Conservation (phyloP, 1,284 basidiomycete species). For the Pseudozyma thailandica region DNA sequence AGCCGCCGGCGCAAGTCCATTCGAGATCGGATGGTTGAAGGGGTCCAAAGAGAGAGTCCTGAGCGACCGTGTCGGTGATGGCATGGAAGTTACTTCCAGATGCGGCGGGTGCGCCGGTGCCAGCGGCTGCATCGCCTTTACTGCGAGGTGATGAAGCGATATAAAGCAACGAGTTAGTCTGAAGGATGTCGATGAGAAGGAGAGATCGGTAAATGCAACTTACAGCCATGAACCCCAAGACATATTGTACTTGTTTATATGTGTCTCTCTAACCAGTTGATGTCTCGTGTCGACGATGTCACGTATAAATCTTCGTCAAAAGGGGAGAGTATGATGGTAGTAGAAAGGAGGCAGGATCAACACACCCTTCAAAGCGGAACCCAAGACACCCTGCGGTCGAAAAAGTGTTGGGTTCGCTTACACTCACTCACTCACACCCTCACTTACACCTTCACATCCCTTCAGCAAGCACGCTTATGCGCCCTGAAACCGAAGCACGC, state of each 20-base stretch:
- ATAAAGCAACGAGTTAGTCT: not conserved
- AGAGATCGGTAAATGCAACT: slow-evolving; percentile 13
- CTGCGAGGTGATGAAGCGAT: slow-evolving; percentile 1
- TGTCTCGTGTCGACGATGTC: not conserved
- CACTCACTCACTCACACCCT: too few species aligned
- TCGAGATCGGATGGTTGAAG: slow-evolving; percentile 78
- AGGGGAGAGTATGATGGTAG: slow-evolving; percentile 1
- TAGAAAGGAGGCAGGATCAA: not conserved
- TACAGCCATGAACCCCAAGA: slow-evolving; percentile 67
- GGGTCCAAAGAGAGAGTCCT: slow-evolving; percentile 75
- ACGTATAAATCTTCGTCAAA: too few species aligned
- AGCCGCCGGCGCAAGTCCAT: slow-evolving; percentile 84
- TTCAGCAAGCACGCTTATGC: not conserved
- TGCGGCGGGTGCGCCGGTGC: slow-evolving; percentile 27
- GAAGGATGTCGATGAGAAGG: not conserved
- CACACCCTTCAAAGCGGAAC: not conserved
- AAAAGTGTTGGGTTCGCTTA: not conserved
- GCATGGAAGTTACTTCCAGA: slow-evolving; percentile 61
- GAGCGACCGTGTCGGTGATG: slow-evolving; percentile 58
- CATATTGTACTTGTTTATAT: slow-evolving; percentile 51
- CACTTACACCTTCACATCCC: too few species aligned
- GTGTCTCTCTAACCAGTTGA: not conserved
- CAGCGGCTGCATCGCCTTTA: slow-evolving; percentile 33
- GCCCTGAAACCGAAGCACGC: not conserved
- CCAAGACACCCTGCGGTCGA: not conserved